Evolutionary conservation across 2,329 filamentous ascomycete genomes (phyloP).

Genomic region (Fusarium cyanostomum): DNA sequence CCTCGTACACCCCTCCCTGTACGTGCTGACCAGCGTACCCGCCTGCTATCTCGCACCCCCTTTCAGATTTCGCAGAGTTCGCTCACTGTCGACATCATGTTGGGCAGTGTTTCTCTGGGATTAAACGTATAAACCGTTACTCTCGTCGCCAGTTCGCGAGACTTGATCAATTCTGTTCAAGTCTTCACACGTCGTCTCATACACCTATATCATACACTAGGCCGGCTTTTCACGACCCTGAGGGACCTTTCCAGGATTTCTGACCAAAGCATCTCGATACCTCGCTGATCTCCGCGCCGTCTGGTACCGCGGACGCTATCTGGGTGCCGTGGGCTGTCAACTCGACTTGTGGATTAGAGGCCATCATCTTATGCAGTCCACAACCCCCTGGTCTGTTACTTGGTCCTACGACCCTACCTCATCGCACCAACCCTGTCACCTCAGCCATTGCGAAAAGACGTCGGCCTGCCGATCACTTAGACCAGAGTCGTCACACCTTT

Average conservation of each 20-base stretch:
- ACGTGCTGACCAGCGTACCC: conserved; percentile 25
- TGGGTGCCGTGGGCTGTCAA: conserved; percentile 45
- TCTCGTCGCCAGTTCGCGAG: conserved; percentile 20
- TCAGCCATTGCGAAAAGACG: conserved; percentile 60
- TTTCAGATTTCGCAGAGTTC: conserved; percentile 35
- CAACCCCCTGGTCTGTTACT: conserved; percentile 48
- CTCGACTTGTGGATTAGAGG: conserved; percentile 40
- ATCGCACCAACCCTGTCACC: conserved; percentile 56
- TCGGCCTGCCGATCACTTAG: conserved; percentile 64
- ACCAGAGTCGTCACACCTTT: conserved; percentile 62
- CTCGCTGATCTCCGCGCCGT: conserved; percentile 42
- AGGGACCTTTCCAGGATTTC: conserved; percentile 30
- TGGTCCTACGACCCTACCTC: conserved; percentile 52
- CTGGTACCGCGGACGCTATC: conserved; percentile 41
- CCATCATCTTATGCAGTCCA: conserved; percentile 50
- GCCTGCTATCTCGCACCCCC: conserved; percentile 36
- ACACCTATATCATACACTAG: conserved; percentile 5
- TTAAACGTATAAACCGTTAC: conserved; percentile 37
- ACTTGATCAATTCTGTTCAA: conserved; percentile 1
- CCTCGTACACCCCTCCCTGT: conserved; percentile 33
- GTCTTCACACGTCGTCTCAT: conserved; percentile 7
- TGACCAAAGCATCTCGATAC: conserved; percentile 26
- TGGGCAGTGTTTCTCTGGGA: conserved; percentile 11
- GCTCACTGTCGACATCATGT: conserved; percentile 33
- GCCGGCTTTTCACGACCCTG: neutral